These are phyloP conservation scores for Diplosphaera chodatii DNA, from an alignment of 139 green algal genomes.

Conservation along the genomic window DNA sequence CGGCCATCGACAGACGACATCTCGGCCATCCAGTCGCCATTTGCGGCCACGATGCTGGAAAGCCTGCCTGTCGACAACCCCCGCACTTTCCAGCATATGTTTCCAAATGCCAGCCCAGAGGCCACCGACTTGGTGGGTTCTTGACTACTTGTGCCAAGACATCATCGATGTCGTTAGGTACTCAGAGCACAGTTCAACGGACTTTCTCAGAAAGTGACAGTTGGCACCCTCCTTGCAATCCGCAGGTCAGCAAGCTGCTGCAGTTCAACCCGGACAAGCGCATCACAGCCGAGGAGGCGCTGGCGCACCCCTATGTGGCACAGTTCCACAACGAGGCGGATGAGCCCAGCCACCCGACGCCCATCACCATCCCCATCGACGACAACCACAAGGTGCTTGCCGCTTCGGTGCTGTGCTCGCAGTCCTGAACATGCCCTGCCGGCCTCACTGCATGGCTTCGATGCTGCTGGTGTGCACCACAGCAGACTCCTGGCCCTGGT, in stretches of 20 bases:
- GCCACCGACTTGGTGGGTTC: slow-evolving; percentile 79
- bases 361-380: slow-evolving; percentile 87
- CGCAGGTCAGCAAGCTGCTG: slow-evolving; percentile 45
- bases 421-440: no score
- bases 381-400: slow-evolving; percentile 87
- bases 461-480: no score
- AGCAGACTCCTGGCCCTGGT: no score
- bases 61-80: slow-evolving; percentile 50
- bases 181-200: no score
- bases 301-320: slow-evolving; percentile 90
- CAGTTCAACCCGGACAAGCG: slow-evolving; percentile 81
- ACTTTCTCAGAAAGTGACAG: no score
- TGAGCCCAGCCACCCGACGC: slow-evolving; percentile 59
- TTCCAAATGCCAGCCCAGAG: slow-evolving; percentile 68
- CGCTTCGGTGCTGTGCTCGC: no score
- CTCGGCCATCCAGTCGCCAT: slow-evolving; percentile 77
- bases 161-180: no score
- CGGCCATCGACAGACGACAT: slow-evolving; percentile 65
- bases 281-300: slow-evolving; percentile 78
- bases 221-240: no score
- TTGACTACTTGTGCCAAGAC: no score
- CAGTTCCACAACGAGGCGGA: slow-evolving; percentile 89
- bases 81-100: slow-evolving; percentile 57
- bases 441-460: no score
- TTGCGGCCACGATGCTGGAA: slow-evolving; percentile 92